phyloP scores from a whole-genome alignment of 495 filamentous ascomycete species.

The Xylaria cubensis region DNA sequence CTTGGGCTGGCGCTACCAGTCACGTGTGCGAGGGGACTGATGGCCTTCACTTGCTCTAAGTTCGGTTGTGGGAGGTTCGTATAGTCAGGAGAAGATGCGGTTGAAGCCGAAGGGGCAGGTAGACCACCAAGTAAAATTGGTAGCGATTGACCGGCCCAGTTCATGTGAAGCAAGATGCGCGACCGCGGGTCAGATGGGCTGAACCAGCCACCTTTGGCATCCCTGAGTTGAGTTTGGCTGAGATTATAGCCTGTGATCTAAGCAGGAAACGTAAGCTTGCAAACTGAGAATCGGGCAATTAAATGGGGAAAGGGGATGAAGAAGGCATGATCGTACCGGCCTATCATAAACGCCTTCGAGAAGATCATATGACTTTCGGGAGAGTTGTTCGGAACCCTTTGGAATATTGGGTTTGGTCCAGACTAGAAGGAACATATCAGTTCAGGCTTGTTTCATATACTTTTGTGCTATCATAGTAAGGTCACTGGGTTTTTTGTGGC shows the following conservation, averaged over 20 bases:
- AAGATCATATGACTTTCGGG: too few species aligned
- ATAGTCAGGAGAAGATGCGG: neutral
- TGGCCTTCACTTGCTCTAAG: constrained; percentile 33
- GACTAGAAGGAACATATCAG: neutral
- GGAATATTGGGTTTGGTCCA: constrained; percentile 7
- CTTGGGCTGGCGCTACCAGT: constrained; percentile 17
- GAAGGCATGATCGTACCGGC: too few species aligned
- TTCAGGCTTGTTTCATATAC: too few species aligned
- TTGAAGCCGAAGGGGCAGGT: neutral
- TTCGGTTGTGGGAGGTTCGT: neutral
- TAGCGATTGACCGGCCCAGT: constrained; percentile 52
- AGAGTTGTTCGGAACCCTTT: neutral
- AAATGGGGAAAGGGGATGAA: too few species aligned
- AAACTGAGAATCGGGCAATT: too few species aligned
- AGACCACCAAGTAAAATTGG: constrained; percentile 45
- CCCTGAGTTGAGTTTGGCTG: neutral
- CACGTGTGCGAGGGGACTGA: constrained; percentile 50
- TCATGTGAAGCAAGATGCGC: constrained; percentile 43
- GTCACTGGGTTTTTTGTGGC: too few species aligned
- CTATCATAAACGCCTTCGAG: too few species aligned
- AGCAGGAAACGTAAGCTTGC: too few species aligned
- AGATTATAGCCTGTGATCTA: neutral
- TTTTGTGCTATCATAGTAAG: too few species aligned
- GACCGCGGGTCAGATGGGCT: too few species aligned
- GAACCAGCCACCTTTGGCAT: constrained; percentile 13